These are phyloP conservation scores for Circinella minor DNA, from an alignment of 371 early-diverging fungal genomes.

Conservation along the genomic window DNA sequence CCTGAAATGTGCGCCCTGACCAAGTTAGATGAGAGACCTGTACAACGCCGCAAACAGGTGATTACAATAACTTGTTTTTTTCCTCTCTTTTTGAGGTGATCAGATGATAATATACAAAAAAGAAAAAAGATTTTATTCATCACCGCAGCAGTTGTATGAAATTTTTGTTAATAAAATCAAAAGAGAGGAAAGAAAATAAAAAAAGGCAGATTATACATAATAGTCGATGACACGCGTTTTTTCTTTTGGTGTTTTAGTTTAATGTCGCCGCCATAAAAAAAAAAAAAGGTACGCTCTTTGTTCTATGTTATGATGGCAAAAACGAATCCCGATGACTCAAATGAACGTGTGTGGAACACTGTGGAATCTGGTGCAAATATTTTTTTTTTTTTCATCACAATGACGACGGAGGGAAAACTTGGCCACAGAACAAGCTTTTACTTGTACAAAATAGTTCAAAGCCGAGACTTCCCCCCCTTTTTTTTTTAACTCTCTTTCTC, in stretches of 20 bases:
- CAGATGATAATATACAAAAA: background rate
- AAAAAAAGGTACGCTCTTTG: background rate
- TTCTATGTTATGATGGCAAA: background rate
- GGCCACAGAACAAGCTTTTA: background rate
- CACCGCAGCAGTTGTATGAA: background rate
- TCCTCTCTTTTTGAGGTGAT: background rate
- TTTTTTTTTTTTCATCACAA: background rate
- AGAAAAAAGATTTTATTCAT: background rate
- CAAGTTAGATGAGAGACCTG: slow-evolving; percentile 1
- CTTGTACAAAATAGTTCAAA: background rate
- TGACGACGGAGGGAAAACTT: background rate
- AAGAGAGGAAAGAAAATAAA: too few species aligned
- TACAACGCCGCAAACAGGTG: slow-evolving; percentile 6
- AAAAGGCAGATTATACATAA: too few species aligned
- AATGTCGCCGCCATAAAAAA: slow-evolving; percentile 2
- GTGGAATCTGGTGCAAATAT: background rate
- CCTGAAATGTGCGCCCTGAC: slow-evolving; percentile 9
- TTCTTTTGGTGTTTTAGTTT: background rate
- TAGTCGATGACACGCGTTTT: background rate
- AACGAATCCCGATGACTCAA: slow-evolving; percentile 1
- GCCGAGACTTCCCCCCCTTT: background rate
- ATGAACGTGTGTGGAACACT: slow-evolving; percentile 5
- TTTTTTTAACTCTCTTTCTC: background rate
- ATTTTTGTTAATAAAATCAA: too few species aligned
- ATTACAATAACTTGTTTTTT: background rate